Percentiles rank a stretch among this genome's conserved stretches.
phyloP scores from a whole-genome alignment of 768 basidiomycete genomes.

The Mycena epipterygia region DNA sequence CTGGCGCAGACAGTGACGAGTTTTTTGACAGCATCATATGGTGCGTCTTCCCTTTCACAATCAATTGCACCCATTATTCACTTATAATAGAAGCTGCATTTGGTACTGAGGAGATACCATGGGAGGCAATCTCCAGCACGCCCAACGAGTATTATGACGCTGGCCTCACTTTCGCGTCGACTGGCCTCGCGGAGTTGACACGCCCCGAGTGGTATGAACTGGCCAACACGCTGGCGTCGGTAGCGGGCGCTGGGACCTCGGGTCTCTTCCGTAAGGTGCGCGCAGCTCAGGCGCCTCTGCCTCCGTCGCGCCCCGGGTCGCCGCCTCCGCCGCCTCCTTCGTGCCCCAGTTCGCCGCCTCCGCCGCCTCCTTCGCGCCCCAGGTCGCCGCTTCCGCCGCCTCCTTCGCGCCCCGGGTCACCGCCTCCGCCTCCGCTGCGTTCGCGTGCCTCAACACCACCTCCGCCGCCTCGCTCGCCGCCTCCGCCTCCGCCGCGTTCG shows the following conservation, averaged over 20 bases:
- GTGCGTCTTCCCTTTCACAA: background rate
- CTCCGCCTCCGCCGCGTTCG: background rate
- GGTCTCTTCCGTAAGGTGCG: background rate
- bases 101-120: background rate
- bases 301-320: background rate
- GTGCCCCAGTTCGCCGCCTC: background rate
- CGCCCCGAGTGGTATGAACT: background rate
- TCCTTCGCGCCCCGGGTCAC: background rate
- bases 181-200: background rate
- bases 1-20: background rate
- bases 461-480: background rate
- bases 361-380: too few species aligned
- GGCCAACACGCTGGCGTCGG: background rate
- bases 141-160: background rate
- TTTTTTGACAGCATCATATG: background rate
- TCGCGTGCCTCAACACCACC: too few species aligned
- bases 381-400: background rate
- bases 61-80: background rate
- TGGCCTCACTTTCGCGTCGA: background rate
- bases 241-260: background rate
- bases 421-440: background rate
- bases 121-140: background rate
- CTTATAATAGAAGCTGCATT: constrained; percentile 1
- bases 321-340: background rate
- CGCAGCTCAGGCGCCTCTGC: background rate